Percentiles rank a stretch among this genome's conserved stretches.
Conservation (phyloP, 352 stramenopile genomes). For the Globisporangium solare region DNA sequence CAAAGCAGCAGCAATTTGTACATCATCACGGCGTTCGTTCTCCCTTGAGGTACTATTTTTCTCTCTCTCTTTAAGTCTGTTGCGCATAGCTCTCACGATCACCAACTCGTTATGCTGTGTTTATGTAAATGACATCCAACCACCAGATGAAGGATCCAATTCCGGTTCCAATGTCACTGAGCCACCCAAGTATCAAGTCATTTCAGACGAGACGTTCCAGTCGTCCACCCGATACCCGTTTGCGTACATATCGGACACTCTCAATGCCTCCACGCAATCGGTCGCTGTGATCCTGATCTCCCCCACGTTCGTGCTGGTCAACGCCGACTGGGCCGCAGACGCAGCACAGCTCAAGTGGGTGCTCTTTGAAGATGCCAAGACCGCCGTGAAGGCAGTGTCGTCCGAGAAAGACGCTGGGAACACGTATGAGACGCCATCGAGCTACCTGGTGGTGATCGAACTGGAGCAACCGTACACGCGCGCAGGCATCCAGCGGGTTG, state of each 20-base stretch:
- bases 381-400: background rate
- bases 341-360: conserved; percentile 3
- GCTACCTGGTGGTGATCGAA: background rate
- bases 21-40: too few relatives aligned
- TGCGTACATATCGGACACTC: background rate
- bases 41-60: too few relatives aligned
- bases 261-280: conserved; percentile 1
- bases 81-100: too few relatives aligned
- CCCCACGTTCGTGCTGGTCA: background rate
- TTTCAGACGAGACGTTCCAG: background rate
- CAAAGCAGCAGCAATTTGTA: too few relatives aligned
- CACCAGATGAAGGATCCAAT: too few relatives aligned
- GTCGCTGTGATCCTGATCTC: background rate
- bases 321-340: background rate
- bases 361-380: conserved; percentile 5
- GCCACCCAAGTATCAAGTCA: background rate
- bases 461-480: background rate
- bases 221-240: background rate
- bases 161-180: too few relatives aligned
- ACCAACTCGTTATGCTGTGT: too few relatives aligned
- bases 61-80: too few relatives aligned
- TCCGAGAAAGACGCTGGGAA: background rate
- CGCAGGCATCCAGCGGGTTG: background rate
- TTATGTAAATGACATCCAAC: too few relatives aligned
- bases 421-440: background rate